Evolutionary conservation across 805 yeast species (phyloP).

Genomic region (Myxozyma udenii): DNA sequence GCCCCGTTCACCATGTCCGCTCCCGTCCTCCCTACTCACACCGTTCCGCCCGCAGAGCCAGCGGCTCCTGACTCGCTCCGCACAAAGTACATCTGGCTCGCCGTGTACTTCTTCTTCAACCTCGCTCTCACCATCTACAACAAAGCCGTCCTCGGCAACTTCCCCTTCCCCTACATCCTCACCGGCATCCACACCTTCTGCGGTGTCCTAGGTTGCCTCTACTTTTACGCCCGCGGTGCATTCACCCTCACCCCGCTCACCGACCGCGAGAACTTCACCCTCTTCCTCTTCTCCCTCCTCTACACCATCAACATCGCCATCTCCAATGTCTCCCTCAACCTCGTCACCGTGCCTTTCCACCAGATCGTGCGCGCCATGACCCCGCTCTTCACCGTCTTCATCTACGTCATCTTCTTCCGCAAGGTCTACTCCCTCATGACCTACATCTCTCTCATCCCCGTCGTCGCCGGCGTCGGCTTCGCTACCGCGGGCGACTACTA

Average conservation of each 20-base stretch:
- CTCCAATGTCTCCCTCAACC: slow-evolving; percentile 34
- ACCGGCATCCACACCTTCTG: slow-evolving; percentile 34
- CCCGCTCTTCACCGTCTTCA: slow-evolving; percentile 34
- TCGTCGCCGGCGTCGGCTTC: slow-evolving; percentile 35
- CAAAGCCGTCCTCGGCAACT: slow-evolving; percentile 35
- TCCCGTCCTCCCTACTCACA: slow-evolving; percentile 16
- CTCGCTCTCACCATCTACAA: slow-evolving; percentile 34
- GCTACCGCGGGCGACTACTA: slow-evolving; percentile 35
- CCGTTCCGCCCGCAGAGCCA: slow-evolving; percentile 3
- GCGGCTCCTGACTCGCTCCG: slow-evolving; percentile 24
- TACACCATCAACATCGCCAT: slow-evolving; percentile 36
- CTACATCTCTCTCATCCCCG: slow-evolving; percentile 33
- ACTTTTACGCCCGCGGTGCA: slow-evolving; percentile 29
- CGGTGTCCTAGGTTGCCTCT: slow-evolving; percentile 33
- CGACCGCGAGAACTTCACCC: slow-evolving; percentile 31
- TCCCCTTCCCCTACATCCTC: slow-evolving; percentile 35
- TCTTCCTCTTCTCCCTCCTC: slow-evolving; percentile 32
- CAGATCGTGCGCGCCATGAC: slow-evolving; percentile 36
- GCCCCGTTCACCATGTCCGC: slow-evolving; percentile 8
- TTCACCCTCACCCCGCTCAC: slow-evolving; percentile 32
- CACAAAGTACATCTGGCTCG: slow-evolving; percentile 32
- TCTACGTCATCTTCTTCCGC: slow-evolving; percentile 32
- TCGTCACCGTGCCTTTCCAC: slow-evolving; percentile 36
- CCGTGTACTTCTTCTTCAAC: slow-evolving; percentile 34
- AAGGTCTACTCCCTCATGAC: slow-evolving; percentile 33